A percentile compares a stretch with the other conserved stretches of the same genome.
These are phyloP conservation scores for Amaranthus tricolor DNA, from an alignment of 179 eudicot genomes.

Conservation along the genomic window DNA sequence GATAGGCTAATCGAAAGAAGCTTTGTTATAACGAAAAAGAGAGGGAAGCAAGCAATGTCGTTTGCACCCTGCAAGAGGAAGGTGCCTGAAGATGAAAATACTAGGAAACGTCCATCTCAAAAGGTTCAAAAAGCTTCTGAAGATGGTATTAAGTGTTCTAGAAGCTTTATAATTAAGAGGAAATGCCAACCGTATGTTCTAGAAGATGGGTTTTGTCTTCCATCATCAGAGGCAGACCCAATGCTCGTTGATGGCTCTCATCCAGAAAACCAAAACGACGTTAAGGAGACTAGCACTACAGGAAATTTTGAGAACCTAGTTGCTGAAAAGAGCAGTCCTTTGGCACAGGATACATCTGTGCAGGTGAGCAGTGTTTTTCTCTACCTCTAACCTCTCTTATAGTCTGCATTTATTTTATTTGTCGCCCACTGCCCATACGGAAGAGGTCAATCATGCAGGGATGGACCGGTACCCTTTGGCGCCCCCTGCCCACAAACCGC, in stretches of 20 bases:
- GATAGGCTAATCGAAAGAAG: conserved; percentile 23
- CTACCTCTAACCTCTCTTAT: background rate
- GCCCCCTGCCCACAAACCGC: too few relatives aligned
- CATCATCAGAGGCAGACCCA: conserved; percentile 17
- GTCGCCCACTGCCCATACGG: background rate
- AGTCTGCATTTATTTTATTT: conserved; percentile 1
- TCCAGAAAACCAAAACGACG: conserved; percentile 4
- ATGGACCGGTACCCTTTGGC: too few relatives aligned
- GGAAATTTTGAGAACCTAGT: conserved; percentile 8
- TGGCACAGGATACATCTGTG: conserved; percentile 3
- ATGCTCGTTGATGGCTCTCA: conserved; percentile 12
- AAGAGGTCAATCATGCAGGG: background rate
- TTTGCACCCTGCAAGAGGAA: conserved; percentile 11
- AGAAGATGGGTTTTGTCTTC: conserved; percentile 13
- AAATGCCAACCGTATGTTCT: conserved; percentile 9
- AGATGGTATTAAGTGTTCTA: conserved; percentile 8
- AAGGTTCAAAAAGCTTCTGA: conserved; percentile 17
- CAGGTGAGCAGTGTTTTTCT: conserved; percentile 22
- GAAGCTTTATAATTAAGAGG: conserved; percentile 7
- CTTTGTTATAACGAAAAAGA: conserved; percentile 22
- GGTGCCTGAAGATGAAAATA: conserved; percentile 8
- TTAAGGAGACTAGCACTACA: conserved; percentile 9
- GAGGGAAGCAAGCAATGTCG: conserved; percentile 22
- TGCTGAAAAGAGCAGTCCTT: conserved; percentile 13
- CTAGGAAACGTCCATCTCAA: conserved; percentile 8